A percentile compares a stretch with the other conserved stretches of the same genome.
phyloP scores from a whole-genome alignment of 1,284 basidiomycete species.

The Thelephora terrestris region DNA sequence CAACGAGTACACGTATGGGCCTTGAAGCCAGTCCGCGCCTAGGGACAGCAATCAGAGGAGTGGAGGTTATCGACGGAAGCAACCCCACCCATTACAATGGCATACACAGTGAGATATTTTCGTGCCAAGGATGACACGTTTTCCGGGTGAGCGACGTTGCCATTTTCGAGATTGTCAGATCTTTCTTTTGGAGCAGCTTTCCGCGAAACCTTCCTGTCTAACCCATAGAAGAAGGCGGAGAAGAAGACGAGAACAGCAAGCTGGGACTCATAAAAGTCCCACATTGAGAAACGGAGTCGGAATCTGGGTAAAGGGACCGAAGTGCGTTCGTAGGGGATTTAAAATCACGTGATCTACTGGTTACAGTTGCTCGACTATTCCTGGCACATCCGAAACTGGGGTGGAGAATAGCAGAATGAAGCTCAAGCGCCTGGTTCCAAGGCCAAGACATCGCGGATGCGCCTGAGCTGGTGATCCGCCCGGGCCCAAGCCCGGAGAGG shows the following conservation, averaged over 20 bases:
- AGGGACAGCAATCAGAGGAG: constrained; percentile 6
- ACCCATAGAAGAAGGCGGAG: constrained; percentile 34
- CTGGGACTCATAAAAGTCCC: constrained; percentile 43
- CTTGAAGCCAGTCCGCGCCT: constrained; percentile 76
- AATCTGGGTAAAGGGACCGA: too few species aligned
- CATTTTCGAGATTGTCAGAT: constrained; percentile 10
- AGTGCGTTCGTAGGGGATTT: too few species aligned
- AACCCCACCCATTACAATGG: constrained; percentile 59
- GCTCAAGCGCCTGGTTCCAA: too few species aligned
- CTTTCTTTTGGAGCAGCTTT: constrained; percentile 18
- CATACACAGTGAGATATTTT: constrained; percentile 59
- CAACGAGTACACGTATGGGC: constrained; percentile 64
- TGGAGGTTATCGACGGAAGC: constrained; percentile 1
- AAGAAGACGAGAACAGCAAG: constrained; percentile 32
- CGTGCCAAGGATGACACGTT: constrained; percentile 32
- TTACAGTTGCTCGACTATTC: too few species aligned
- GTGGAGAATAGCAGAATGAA: too few species aligned
- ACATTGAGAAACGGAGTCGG: neutral
- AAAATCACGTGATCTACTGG: too few species aligned
- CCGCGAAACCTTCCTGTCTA: constrained; percentile 35
- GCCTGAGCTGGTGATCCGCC: too few species aligned
- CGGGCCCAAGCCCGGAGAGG: too few species aligned
- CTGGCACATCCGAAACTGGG: too few species aligned
- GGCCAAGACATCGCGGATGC: too few species aligned
- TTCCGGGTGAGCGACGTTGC: constrained; percentile 7